Conservation (phyloP, 257 asterid species). For the Vinca minor region DNA sequence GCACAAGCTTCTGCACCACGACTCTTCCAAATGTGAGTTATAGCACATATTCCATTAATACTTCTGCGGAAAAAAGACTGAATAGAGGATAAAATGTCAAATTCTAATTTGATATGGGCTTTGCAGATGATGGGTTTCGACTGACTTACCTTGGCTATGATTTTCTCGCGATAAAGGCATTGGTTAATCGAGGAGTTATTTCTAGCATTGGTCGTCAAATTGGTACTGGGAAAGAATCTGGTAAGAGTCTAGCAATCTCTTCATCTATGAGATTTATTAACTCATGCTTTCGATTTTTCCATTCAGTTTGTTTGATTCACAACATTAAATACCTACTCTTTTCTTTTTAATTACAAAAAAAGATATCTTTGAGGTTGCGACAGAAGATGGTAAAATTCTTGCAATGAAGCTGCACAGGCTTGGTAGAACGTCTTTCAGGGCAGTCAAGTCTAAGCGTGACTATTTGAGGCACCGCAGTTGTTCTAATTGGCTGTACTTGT, state of each 20-base stretch:
- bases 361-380: slow-evolving; percentile 96
- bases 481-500: slow-evolving; percentile 85
- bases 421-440: slow-evolving; percentile 91
- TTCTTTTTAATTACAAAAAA: slow-evolving; percentile 8
- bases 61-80: background rate
- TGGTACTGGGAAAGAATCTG: slow-evolving; percentile 98
- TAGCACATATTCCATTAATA: background rate
- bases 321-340: background rate
- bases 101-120: slow-evolving; percentile 1
- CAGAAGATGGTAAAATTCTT: slow-evolving; percentile 86
- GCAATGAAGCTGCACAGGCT: slow-evolving; percentile 98
- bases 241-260: slow-evolving; percentile 29
- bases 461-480: slow-evolving; percentile 93
- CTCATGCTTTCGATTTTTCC: slow-evolving; percentile 7
- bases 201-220: slow-evolving; percentile 89
- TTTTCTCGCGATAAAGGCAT: slow-evolving; percentile 83
- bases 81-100: background rate
- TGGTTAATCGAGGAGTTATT: slow-evolving; percentile 94
- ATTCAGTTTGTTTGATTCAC: background rate
- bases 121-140: slow-evolving; percentile 90
- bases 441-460: slow-evolving; percentile 96
- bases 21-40: slow-evolving; percentile 76
- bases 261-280: background rate
- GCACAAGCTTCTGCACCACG: slow-evolving; percentile 94
- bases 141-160: slow-evolving; percentile 95